Base-by-base conservation (phyloP, 805 yeast genomes). In the Maudiozyma turicensis region DNA sequence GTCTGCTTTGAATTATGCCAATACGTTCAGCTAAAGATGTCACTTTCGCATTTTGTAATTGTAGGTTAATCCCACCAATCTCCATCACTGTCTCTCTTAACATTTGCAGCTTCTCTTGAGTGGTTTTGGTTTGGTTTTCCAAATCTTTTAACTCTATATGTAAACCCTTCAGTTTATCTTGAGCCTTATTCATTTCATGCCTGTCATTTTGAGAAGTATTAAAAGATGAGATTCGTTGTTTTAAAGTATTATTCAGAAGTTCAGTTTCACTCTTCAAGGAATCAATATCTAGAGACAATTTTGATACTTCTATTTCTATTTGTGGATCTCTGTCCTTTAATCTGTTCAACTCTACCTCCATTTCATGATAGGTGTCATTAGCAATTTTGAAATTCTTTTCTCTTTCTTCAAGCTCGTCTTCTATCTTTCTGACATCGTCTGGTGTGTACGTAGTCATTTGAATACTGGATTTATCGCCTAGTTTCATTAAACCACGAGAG, bases 61-160 rank as follows among this genome's bases (percentile, higher is more conserved):
- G 80, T 54, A 93, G 72, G 52, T 81, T 81, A 8, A 86, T 82
- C 52, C 99, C 99, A 48, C 99, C 99, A 48, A 87, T 83, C 45
- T 85, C 82, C 86, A 90, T 80, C 39, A 93, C 87, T 59, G 81
- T 76, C 49, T 82, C 86, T 55, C 88, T 90, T 3, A 90, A 67
- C 0, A 57, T 72, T 10, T 73, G 72, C 40, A 93, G 84, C 50
- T 76, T 72, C 6, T 65, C 51, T 10, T 59, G 60, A 80, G 86
- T 40, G 78, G 65, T 33, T 30, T 70, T 66, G 54, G 89, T 79
- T 54, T 78, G 78, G 2, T 69, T 67, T 58, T 78, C 74, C 7
- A 89, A 62, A 3, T 59, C 58, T 8, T 59, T 63, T 29, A 75
- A 69, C 47, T 80, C 80, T 2, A 52, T 46, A n/a, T 70, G 67